Evolutionary conservation across 352 stramenopile species (phyloP), one percentile per base, ranked within the genome.

Genomic region (Pythium rishiriense): DNA sequence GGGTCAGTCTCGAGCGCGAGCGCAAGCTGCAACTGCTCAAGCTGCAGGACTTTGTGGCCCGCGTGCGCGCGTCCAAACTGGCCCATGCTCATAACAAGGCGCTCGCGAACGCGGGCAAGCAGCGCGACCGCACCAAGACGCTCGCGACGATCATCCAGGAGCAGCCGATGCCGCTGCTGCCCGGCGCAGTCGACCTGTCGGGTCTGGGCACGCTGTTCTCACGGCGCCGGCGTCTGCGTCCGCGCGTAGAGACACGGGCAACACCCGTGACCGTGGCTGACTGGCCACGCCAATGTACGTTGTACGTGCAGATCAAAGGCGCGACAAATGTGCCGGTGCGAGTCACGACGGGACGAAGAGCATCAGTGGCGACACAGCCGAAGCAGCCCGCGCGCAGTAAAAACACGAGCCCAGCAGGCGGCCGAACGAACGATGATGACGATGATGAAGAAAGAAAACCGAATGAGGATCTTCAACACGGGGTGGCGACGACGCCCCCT

Each of bases 231-330:
- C 72, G 76, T 1, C 72, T 93, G 33, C 70, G 83, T 11, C 83
- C 85, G 22, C 70, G 73, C n/a, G 29, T 73, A 22, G 73, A 73
- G 35, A 65, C 62, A 35, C 61, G 70, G 0, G 31, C 53, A 1
- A 56, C 58, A 22, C 73, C 73, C 33, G 49, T 46, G 50, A 69
- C 63, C 22, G 54, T 72, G n/a, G 75, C 67, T 3, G 78, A 90
- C 33, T 90, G 77, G 77, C 83, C 83, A 3, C 80, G 64, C 22
- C 63, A 83, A 22, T 96, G 87, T 48, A 79, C 75, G 4, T 52
- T 97, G 25, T 92, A 96, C 53, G 72, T 97, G 9, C 91, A 97
- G 57, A 68, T 97, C 21, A 84, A 94, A 42, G 78, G 85, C 14
- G 87, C 79, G 2, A 72, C 68, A 9, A 96, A 96, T 54, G 72